Evolutionary conservation across 2,329 filamentous ascomycete genomes (phyloP).

Genomic region (Colletotrichum viniferum): DNA sequence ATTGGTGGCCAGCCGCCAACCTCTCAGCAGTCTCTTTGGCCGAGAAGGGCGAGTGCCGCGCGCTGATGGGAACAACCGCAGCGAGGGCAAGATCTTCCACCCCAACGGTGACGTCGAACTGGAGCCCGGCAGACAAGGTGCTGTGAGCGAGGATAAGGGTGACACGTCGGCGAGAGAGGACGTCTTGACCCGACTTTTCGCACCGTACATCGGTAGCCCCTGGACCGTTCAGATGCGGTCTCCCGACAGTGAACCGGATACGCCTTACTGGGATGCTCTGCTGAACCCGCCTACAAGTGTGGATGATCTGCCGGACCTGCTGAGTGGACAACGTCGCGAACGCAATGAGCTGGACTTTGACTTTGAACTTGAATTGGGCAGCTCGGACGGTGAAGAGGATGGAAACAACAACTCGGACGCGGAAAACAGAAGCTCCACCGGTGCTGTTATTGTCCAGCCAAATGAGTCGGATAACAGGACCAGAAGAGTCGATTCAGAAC

Average conservation of each 20-base stretch:
- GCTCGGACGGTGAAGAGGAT: slow-evolving; percentile 25
- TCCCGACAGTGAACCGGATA: slow-evolving; percentile 34
- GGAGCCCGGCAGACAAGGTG: slow-evolving; percentile 58
- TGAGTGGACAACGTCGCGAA: slow-evolving; percentile 31
- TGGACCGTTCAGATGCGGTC: slow-evolving; percentile 30
- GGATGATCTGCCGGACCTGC: slow-evolving; percentile 45
- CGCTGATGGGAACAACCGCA: slow-evolving; percentile 62
- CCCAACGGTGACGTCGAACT: slow-evolving; percentile 69
- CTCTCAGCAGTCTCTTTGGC: slow-evolving; percentile 76
- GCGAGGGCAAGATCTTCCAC: slow-evolving; percentile 70
- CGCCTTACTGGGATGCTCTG: slow-evolving; percentile 47
- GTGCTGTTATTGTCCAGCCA: background rate
- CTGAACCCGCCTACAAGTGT: slow-evolving; percentile 50
- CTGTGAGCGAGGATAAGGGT: slow-evolving; percentile 62
- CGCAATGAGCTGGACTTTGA: slow-evolving; percentile 23
- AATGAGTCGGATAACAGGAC: slow-evolving; percentile 6
- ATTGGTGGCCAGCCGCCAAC: slow-evolving; percentile 75
- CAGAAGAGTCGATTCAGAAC: slow-evolving; percentile 26
- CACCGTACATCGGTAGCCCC: slow-evolving; percentile 27
- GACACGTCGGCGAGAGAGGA: slow-evolving; percentile 66
- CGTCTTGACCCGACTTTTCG: slow-evolving; percentile 61
- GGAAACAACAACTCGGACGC: slow-evolving; percentile 30
- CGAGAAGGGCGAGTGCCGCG: slow-evolving; percentile 72
- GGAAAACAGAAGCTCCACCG: slow-evolving; percentile 23
- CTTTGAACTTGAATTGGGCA: slow-evolving; percentile 18